phyloP scores from a whole-genome alignment of 192 early-diverging fungal species.

The Backusella tarrabulga region DNA sequence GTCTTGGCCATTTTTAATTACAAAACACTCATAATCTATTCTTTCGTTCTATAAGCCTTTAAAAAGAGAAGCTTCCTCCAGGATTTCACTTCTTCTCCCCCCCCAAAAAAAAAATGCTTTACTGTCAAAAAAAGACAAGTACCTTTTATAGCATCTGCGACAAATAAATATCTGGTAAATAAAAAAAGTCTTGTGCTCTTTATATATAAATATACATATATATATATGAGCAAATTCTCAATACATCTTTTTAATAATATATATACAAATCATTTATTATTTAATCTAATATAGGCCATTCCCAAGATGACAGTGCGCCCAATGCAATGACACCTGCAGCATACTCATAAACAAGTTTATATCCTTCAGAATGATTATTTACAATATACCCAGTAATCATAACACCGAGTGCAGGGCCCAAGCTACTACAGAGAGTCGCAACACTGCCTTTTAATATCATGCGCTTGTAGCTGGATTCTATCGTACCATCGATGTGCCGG shows the following conservation, averaged over 20 bases:
- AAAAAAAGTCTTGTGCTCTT: no score
- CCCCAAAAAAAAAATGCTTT: background rate
- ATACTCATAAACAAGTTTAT: conserved; percentile 4
- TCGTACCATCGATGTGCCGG: background rate
- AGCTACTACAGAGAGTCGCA: conserved; percentile 21
- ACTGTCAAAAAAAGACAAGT: background rate
- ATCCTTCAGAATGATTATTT: background rate
- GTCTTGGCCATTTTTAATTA: no score
- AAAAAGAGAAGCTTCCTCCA: background rate
- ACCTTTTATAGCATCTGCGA: background rate
- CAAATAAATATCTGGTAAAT: background rate
- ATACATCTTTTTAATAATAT: background rate
- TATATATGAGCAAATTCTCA: no score
- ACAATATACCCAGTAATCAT: conserved; percentile 9
- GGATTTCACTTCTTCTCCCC: background rate
- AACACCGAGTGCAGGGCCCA: conserved; percentile 23
- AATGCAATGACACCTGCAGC: background rate
- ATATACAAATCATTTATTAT: background rate
- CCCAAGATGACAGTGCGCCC: conserved; percentile 12
- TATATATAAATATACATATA: no score
- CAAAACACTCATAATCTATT: no score
- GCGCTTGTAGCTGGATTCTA: conserved; percentile 2
- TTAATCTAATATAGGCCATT: conserved; percentile 14
- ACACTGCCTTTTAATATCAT: conserved; percentile 18
- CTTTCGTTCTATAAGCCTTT: no score